A percentile compares a stretch with the other conserved stretches of the same genome.
Evolutionary conservation across 2,329 filamentous ascomycete genomes (phyloP).

Genomic region (Ophiostoma sp.): DNA sequence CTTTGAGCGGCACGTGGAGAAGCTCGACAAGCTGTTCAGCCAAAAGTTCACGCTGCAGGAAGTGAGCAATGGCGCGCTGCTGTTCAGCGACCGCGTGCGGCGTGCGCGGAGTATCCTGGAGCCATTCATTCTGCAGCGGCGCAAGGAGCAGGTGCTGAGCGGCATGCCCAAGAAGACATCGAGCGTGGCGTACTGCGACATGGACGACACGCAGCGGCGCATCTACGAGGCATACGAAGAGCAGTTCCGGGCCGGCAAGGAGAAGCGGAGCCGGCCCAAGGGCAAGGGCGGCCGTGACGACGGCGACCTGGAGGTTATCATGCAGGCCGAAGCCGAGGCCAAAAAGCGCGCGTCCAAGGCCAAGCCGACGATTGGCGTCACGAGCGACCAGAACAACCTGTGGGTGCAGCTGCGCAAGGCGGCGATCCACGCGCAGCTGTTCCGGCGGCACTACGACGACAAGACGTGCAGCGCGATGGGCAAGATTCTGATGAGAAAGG

Average conservation of each 20-base stretch:
- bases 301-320: not conserved
- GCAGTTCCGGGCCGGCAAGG: conserved; percentile 54
- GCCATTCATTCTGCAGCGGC: conserved; percentile 88
- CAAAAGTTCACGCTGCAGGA: conserved; percentile 83
- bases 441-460: conserved; percentile 74
- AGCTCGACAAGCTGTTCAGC: conserved; percentile 82
- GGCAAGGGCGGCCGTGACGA: conserved; percentile 32
- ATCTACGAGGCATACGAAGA: conserved; percentile 65
- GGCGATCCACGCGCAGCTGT: conserved; percentile 84
- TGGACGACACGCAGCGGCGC: conserved; percentile 64
- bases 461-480: conserved; percentile 66
- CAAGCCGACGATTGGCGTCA: conserved; percentile 33
- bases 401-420: conserved; percentile 91
- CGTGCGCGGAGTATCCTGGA: conserved; percentile 88
- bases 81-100: conserved; percentile 81
- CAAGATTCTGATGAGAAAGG: conserved; percentile 66
- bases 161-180: conserved; percentile 77
- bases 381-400: conserved; percentile 59
- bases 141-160: conserved; percentile 85
- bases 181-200: conserved; percentile 72
- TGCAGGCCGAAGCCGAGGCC: not conserved
- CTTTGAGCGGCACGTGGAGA: conserved; percentile 70
- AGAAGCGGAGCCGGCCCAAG: conserved; percentile 38
- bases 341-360: not conserved
- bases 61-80: conserved; percentile 70